Evolutionary conservation across 495 filamentous ascomycete species (phyloP).

Genomic region (Aspergillus nidulans): DNA sequence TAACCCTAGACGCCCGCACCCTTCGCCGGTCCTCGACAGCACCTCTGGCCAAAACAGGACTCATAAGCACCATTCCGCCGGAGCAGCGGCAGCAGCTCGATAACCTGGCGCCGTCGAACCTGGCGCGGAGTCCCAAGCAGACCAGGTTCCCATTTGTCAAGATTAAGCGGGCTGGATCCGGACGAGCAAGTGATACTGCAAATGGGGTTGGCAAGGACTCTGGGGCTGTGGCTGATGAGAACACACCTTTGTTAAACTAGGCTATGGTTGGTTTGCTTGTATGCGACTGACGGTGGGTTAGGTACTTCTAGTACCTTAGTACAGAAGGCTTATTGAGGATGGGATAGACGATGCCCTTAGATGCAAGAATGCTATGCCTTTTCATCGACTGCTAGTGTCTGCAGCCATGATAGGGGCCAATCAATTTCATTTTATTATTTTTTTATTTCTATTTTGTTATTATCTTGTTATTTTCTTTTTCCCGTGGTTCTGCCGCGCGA

Average conservation of each 20-base stretch:
- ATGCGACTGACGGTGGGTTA: too few species aligned
- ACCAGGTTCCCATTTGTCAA: conserved; percentile 1
- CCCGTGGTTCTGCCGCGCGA: too few species aligned
- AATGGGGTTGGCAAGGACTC: neutral
- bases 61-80: neutral
- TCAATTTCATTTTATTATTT: too few species aligned
- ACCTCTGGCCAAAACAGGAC: neutral
- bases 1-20: neutral
- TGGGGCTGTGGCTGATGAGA: neutral
- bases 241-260: neutral
- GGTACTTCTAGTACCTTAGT: too few species aligned
- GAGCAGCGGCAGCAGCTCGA: neutral
- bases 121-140: neutral
- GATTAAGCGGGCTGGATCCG: neutral
- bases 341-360: too few species aligned
- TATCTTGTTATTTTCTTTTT: too few species aligned
- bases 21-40: neutral
- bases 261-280: too few species aligned
- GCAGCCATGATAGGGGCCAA: too few species aligned
- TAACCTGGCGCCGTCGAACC: neutral
- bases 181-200: neutral
- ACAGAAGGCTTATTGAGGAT: too few species aligned
- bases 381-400: too few species aligned
- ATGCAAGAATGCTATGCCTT: too few species aligned
- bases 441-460: too few species aligned